Evolutionary conservation across 768 basidiomycete species (phyloP).

Genomic region (Tulasnella sp.): DNA sequence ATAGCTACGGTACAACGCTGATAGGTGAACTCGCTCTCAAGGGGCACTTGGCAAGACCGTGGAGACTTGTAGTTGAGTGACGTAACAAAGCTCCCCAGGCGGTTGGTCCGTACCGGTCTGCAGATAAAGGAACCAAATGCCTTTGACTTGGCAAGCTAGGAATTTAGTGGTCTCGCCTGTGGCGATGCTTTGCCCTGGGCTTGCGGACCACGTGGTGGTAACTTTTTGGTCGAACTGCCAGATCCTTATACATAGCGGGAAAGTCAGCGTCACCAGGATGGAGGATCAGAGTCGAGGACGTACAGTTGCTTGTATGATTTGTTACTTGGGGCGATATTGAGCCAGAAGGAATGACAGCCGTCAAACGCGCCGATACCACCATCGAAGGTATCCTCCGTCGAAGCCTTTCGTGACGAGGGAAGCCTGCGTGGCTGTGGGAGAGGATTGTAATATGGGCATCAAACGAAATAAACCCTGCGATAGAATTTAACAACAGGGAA

Average conservation of each 20-base stretch:
- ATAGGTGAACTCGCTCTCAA: no score
- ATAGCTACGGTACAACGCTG: no score
- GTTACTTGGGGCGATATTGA: background rate
- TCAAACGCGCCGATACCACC: constrained; percentile 1
- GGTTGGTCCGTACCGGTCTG: constrained; percentile 10
- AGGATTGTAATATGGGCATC: no score
- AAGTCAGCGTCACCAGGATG: background rate
- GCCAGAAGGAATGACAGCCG: background rate
- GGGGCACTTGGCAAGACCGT: no score
- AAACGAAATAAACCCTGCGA: background rate
- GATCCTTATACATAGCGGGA: no score
- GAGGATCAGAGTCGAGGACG: background rate
- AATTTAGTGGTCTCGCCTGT: background rate
- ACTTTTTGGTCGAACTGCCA: background rate
- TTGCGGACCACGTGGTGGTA: background rate
- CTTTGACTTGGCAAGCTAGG: background rate
- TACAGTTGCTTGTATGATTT: constrained; percentile 7
- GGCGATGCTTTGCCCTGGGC: no score
- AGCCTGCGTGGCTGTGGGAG: no score
- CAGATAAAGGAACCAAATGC: constrained; percentile 1
- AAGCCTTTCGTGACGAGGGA: background rate
- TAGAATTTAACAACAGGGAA: background rate
- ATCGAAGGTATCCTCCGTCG: background rate
- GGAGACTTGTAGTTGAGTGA: background rate
- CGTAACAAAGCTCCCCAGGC: background rate